Base-by-base conservation (phyloP, 371 early-diverging fungal genomes). In the Haplosporangium sp. region DNA sequence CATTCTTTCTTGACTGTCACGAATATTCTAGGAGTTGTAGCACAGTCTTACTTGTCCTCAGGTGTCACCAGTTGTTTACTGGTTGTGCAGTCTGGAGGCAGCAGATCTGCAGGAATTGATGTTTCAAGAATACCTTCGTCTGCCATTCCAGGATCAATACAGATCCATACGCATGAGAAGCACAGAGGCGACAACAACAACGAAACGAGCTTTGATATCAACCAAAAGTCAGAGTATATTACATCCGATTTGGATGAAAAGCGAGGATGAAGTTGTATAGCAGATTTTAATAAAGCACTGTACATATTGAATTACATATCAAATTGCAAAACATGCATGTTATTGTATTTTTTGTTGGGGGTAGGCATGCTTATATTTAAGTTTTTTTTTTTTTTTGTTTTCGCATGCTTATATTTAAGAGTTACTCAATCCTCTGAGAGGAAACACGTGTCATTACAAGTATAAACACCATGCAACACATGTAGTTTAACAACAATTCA, bases 81-180 rank as follows among this genome's bases (percentile, higher is more conserved):
- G 44, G 71, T 71, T 4, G 81, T 79, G 15, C 81, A 79, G 48
- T 70, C 81, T 2, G 81, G 81, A 47, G n/a, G 37, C 19, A 38
- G 40, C n/a, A 39, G 8, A 19, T 27, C 59, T 59, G 4, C 6
- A 17, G 40, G 59, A 38, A 8, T 20, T 3, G 57, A 20, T 11
- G 4, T 56, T 13, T 59, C 59, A 5, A 59, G 59, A 19, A 1
- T 17, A 1, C 9, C 17, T 5, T 39, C 40, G 11, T 59, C 40
- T 37, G 39, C 15, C 5, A 10, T 39, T 19, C 39, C 37, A 4
- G 39, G 40, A 6, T 4, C 39, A 19, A 15, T 13, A 10, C 59
- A 13, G 8, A 3, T 40, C n/a, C 11, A 13, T 4, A 5, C 37
- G 59, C 17, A 39, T 19, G 3, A 39, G 4, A 40, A 59, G 19